Percentiles rank a stretch among this genome's conserved stretches.
phyloP scores from a whole-genome alignment of 1,139 yeast species.

The Candida tropicalis region DNA sequence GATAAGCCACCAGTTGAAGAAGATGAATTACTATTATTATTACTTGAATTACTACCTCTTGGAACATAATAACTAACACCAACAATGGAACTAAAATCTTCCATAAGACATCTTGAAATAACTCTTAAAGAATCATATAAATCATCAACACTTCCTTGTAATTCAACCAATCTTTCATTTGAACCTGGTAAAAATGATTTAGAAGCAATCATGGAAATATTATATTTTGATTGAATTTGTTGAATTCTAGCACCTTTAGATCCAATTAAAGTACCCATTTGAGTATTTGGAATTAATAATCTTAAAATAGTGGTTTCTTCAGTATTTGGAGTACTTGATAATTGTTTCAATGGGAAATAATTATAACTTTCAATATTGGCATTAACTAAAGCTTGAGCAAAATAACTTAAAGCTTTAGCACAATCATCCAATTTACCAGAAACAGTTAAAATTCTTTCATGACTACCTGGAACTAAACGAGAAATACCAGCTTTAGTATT shows the following conservation, averaged over 20 bases:
- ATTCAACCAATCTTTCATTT: slow-evolving; percentile 84
- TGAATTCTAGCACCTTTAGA: slow-evolving; percentile 83
- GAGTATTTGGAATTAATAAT: slow-evolving; percentile 78
- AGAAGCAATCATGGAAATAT: slow-evolving; percentile 85
- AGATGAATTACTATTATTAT: slow-evolving; percentile 10
- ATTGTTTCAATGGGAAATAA: slow-evolving; percentile 65
- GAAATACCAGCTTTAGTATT: slow-evolving; percentile 90
- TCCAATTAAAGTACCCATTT: slow-evolving; percentile 91
- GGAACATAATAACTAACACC: slow-evolving; percentile 72
- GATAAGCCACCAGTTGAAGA: neutral
- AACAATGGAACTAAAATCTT: slow-evolving; percentile 67
- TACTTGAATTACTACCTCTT: slow-evolving; percentile 26
- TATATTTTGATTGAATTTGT: slow-evolving; percentile 68
- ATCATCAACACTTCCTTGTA: slow-evolving; percentile 77
- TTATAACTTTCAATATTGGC: slow-evolving; percentile 45
- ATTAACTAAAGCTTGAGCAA: slow-evolving; percentile 63
- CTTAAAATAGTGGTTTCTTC: slow-evolving; percentile 62
- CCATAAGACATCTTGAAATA: slow-evolving; percentile 73
- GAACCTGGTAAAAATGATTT: slow-evolving; percentile 83
- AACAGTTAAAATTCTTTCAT: slow-evolving; percentile 82
- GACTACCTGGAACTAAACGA: slow-evolving; percentile 77
- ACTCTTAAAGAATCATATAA: slow-evolving; percentile 61
- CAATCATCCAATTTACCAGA: slow-evolving; percentile 78
- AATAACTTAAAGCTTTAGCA: slow-evolving; percentile 70
- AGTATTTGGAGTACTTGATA: slow-evolving; percentile 52